Percentiles rank a stretch among this genome's conserved stretches.
phyloP scores from a whole-genome alignment of 1,284 basidiomycete genomes.

The Coriolopsis trogii region DNA sequence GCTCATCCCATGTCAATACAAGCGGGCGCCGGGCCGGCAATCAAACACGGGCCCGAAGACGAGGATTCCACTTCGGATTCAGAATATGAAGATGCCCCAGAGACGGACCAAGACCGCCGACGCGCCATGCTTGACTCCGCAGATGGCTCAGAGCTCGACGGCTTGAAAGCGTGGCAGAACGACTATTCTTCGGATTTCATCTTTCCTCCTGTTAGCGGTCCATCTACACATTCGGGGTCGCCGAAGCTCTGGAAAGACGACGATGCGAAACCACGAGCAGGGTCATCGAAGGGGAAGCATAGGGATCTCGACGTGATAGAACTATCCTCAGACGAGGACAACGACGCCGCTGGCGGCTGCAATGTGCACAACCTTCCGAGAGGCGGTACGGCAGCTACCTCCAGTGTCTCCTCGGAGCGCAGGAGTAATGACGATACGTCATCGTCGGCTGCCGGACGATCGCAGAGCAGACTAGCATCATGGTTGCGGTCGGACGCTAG shows the following conservation, averaged over 20 bases:
- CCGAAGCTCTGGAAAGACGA: not conserved
- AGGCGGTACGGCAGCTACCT: constrained; percentile 10
- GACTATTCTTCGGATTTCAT: constrained; percentile 53
- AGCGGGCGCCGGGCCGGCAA: constrained; percentile 24
- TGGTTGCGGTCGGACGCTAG: too few species aligned
- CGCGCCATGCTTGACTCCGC: constrained; percentile 48
- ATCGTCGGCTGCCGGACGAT: too few species aligned
- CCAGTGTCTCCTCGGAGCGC: too few species aligned
- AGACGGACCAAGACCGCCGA: constrained; percentile 62
- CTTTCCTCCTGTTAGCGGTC: constrained; percentile 30
- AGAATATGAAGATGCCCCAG: constrained; percentile 42
- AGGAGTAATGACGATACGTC: too few species aligned
- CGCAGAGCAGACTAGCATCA: too few species aligned
- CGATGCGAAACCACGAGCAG: not conserved
- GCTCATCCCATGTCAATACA: constrained; percentile 3
- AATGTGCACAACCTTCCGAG: constrained; percentile 10
- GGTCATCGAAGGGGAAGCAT: not conserved
- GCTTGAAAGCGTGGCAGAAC: constrained; percentile 42
- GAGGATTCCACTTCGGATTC: constrained; percentile 38
- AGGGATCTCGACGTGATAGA: constrained; percentile 4
- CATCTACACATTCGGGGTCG: not conserved
- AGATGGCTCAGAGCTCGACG: constrained; percentile 39
- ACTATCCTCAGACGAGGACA: constrained; percentile 16
- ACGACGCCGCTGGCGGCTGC: not conserved
- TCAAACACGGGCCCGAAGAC: constrained; percentile 28